Conservation (phyloP, 2,329 filamentous ascomycete species). For the Xylariaceae sp. region DNA sequence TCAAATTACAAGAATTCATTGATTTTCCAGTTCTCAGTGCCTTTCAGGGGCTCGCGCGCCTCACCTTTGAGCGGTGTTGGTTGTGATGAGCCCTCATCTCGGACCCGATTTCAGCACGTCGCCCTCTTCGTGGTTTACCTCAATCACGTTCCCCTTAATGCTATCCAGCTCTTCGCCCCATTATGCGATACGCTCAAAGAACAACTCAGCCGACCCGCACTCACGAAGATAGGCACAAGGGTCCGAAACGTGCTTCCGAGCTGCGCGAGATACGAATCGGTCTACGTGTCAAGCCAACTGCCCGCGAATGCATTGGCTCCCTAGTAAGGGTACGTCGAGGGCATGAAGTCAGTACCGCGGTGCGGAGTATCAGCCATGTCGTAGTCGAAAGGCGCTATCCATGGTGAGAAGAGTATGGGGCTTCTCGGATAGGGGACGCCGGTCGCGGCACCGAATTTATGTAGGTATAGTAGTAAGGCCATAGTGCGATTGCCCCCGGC, state of each 20-base stretch:
- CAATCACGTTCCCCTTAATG: slow-evolving; percentile 23
- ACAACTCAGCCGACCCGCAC: slow-evolving; percentile 22
- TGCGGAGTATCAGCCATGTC: slow-evolving; percentile 8
- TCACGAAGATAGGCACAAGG: slow-evolving; percentile 21
- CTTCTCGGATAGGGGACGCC: slow-evolving; percentile 21
- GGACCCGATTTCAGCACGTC: slow-evolving; percentile 46
- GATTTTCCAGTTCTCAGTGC: no score
- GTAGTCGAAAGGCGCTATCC: slow-evolving; percentile 22
- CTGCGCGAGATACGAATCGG: slow-evolving; percentile 32
- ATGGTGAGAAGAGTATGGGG: slow-evolving; percentile 32
- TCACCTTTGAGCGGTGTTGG: no score
- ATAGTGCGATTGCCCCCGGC: slow-evolving; percentile 44
- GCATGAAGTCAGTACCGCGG: slow-evolving; percentile 37
- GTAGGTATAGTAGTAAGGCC: slow-evolving; percentile 41
- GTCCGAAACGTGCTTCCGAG: slow-evolving; percentile 21
- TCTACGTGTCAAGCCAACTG: slow-evolving; percentile 5
- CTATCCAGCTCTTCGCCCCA: slow-evolving; percentile 50
- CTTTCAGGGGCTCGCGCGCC: no score
- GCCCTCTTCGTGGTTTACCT: slow-evolving; percentile 35
- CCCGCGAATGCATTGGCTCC: slow-evolving; percentile 35
- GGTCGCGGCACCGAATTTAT: slow-evolving; percentile 32
- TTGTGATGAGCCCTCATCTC: slow-evolving; percentile 30
- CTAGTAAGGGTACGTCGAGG: slow-evolving; percentile 37
- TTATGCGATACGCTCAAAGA: slow-evolving; percentile 40
- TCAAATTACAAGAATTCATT: no score